Conservation (phyloP, 1,284 basidiomycete species). For the Stereum hirsutum region DNA sequence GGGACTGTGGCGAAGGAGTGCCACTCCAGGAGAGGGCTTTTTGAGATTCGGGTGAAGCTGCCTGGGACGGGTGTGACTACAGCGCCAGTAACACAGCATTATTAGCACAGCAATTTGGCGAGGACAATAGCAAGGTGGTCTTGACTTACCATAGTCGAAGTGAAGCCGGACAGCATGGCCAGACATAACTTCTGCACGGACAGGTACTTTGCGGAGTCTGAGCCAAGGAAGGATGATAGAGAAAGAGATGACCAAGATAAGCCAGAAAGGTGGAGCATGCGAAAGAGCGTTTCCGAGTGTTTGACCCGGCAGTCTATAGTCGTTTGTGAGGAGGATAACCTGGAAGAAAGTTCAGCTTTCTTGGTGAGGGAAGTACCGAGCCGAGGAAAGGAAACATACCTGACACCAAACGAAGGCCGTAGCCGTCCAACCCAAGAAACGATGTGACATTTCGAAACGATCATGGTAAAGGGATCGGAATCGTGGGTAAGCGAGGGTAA, state of each 20-base stretch:
- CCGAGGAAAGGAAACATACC: slow-evolving; percentile 19
- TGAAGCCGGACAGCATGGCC: slow-evolving; percentile 47
- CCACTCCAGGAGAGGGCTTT: slow-evolving; percentile 48
- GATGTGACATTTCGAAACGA: slow-evolving; percentile 44
- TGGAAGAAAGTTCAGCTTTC: slow-evolving; percentile 14
- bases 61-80: slow-evolving; percentile 38
- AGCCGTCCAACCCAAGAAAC: slow-evolving; percentile 47
- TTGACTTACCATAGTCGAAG: slow-evolving; percentile 41
- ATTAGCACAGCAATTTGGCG: slow-evolving; percentile 1
- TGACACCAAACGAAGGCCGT: slow-evolving; percentile 47
- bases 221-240: slow-evolving; percentile 49
- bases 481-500: slow-evolving; percentile 41
- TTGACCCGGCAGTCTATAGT: slow-evolving; percentile 32
- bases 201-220: slow-evolving; percentile 42
- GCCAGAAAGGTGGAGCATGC: slow-evolving; percentile 42
- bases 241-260: slow-evolving; percentile 37
- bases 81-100: slow-evolving; percentile 4
- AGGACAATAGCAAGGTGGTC: too few relatives aligned
- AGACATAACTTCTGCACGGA: slow-evolving; percentile 43
- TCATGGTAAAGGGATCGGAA: slow-evolving; percentile 39
- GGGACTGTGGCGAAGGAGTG: slow-evolving; percentile 51
- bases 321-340: slow-evolving; percentile 42
- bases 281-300: slow-evolving; percentile 35
- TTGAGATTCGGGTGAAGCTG: slow-evolving; percentile 45
- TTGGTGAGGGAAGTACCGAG: neutral